Conservation (phyloP, 306 rosid genomes). For the Neltuma alba region DNA sequence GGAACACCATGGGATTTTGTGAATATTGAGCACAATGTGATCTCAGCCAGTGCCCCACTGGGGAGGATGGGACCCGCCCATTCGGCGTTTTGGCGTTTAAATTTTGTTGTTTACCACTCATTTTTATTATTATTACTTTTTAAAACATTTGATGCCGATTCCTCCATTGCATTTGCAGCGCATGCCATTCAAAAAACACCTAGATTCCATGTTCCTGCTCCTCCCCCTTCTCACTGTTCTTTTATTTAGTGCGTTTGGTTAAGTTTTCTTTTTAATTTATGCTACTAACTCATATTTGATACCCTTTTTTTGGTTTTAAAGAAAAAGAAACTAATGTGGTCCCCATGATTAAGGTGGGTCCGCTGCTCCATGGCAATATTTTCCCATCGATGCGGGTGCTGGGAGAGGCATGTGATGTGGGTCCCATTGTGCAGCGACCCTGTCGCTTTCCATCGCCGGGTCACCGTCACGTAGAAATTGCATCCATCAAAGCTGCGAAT, state of each 20-base stretch:
- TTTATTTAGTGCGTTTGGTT: background rate
- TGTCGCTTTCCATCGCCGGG: conserved; percentile 46
- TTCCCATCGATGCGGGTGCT: conserved; percentile 10
- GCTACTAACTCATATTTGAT: background rate
- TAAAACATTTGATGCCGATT: background rate
- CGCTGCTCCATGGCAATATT: conserved; percentile 16
- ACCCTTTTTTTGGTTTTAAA: background rate
- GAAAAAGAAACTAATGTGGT: conserved; percentile 25
- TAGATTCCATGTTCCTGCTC: conserved; percentile 24
- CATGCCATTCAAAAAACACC: conserved; percentile 15
- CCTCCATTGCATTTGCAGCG: background rate
- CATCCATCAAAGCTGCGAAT: conserved; percentile 34
- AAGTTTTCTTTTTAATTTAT: background rate
- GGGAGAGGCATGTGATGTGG: conserved; percentile 70
- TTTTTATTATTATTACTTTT: background rate
- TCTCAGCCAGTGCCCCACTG: conserved; percentile 15
- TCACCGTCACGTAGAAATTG: conserved; percentile 50
- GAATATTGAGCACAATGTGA: background rate
- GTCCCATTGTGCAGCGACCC: conserved; percentile 41
- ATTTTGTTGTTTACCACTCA: background rate
- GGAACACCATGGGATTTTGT: background rate
- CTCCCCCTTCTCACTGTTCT: background rate
- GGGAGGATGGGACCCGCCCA: conserved; percentile 2
- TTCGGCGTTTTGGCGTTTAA: conserved; percentile 5
- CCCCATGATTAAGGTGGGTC: conserved; percentile 43